phyloP scores from a whole-genome alignment of 306 rosid genomes.

The Chamaecrista fasciculata region DNA sequence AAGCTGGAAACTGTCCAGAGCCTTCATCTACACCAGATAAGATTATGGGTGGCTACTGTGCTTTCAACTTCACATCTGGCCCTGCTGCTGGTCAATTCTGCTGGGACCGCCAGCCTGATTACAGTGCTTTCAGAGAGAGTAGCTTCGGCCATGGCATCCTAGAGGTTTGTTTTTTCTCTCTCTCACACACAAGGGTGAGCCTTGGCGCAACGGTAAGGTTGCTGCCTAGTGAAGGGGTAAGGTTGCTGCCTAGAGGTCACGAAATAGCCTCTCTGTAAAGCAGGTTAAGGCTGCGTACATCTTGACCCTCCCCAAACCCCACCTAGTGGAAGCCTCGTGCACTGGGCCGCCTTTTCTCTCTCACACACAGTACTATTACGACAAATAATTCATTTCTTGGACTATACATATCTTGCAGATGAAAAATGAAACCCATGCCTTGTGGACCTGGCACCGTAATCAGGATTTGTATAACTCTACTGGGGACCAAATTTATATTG shows the following conservation, averaged over 20 bases:
- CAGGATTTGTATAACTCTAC: constrained; percentile 53
- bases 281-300: too few relatives aligned
- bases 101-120: constrained; percentile 87
- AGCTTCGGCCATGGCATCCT: constrained; percentile 97
- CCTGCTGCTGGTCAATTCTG: constrained; percentile 87
- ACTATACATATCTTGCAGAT: too few relatives aligned
- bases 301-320: too few relatives aligned
- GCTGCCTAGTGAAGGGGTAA: too few relatives aligned
- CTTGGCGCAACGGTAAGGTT: too few relatives aligned
- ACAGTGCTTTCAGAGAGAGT: constrained; percentile 87
- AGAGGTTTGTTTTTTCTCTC: constrained; percentile 75
- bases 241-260: too few relatives aligned
- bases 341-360: too few relatives aligned
- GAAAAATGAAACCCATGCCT: constrained; percentile 82
- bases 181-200: too few relatives aligned
- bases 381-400: too few relatives aligned
- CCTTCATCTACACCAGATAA: constrained; percentile 56
- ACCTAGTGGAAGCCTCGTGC: too few relatives aligned
- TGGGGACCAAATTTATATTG: constrained; percentile 77
- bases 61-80: constrained; percentile 81
- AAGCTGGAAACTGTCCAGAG: constrained; percentile 84
- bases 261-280: too few relatives aligned
- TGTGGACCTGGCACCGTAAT: constrained; percentile 92
- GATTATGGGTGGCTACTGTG: constrained; percentile 63
- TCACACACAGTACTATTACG: too few relatives aligned